A percentile compares a stretch with the other conserved stretches of the same genome.
Conservation (phyloP, 192 early-diverging fungal genomes). For the Neocallimastix lanati region DNA sequence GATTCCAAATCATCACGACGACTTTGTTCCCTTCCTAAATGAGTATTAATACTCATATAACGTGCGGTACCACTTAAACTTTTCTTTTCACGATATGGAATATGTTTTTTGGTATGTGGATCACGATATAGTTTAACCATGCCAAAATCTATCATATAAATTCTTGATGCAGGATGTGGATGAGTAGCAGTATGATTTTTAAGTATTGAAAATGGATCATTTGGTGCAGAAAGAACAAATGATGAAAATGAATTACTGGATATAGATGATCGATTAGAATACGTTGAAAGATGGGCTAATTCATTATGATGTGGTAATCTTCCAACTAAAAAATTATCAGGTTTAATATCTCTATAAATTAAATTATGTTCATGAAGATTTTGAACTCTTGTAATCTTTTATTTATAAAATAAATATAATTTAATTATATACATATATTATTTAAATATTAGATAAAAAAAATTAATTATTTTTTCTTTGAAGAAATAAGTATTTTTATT, state of each 20-base stretch:
- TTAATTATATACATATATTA: too few relatives aligned
- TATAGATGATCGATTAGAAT: background rate
- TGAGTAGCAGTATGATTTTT: constrained; percentile 29
- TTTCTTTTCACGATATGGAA: background rate
- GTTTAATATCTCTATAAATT: constrained; percentile 1
- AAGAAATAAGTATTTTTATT: too few relatives aligned
- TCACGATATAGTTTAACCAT: background rate
- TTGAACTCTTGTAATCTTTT: constrained; percentile 45
- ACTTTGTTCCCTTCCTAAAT: background rate
- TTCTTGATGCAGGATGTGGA: constrained; percentile 32
- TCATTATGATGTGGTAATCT: background rate
- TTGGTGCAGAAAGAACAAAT: background rate
- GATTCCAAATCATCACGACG: background rate
- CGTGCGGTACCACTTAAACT: background rate
- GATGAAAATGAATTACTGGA: background rate
- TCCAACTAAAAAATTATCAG: constrained; percentile 1
- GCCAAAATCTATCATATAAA: constrained; percentile 78
- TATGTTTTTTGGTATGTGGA: background rate
- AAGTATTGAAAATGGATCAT: constrained; percentile 22
- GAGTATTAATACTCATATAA: background rate
- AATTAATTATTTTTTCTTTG: too few relatives aligned
- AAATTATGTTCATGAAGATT: constrained; percentile 59
- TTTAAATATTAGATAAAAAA: too few relatives aligned
- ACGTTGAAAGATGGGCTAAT: background rate
- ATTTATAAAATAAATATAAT: too few relatives aligned